Conservation (phyloP, 257 asterid species). For the Eustoma russellianum region DNA sequence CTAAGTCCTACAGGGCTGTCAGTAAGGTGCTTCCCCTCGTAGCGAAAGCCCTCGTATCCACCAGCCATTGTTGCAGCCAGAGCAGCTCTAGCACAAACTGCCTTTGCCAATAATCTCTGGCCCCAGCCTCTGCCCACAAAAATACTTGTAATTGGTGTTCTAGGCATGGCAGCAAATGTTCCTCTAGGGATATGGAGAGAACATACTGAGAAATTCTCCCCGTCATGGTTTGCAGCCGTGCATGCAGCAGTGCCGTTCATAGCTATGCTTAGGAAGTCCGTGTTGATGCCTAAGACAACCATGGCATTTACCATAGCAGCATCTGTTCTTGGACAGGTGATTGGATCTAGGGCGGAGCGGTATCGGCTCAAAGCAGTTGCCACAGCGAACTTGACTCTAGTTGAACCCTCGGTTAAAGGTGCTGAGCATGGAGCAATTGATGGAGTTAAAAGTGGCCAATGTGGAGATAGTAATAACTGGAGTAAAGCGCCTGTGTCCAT, state of each 20-base stretch:
- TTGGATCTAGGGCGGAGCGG: slow-evolving; percentile 80
- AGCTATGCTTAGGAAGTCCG: slow-evolving; percentile 85
- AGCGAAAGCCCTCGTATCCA: slow-evolving; percentile 58
- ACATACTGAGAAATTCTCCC: slow-evolving; percentile 54
- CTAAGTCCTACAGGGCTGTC: slow-evolving; percentile 71
- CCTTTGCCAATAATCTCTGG: slow-evolving; percentile 58
- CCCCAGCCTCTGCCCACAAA: slow-evolving; percentile 77
- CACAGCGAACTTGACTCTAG: too few relatives aligned
- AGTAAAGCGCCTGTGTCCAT: too few relatives aligned
- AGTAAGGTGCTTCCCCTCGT: slow-evolving; percentile 58
- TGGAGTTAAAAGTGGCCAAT: too few relatives aligned
- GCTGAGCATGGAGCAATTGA: too few relatives aligned
- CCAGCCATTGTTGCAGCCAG: slow-evolving; percentile 75
- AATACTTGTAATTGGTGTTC: slow-evolving; percentile 48
- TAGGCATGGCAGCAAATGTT: slow-evolving; percentile 72
- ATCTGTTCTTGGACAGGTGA: slow-evolving; percentile 63
- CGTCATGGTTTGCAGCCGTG: slow-evolving; percentile 71
- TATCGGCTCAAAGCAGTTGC: slow-evolving; percentile 34
- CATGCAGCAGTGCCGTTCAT: slow-evolving; percentile 89
- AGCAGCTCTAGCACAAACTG: slow-evolving; percentile 76
- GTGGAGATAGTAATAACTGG: too few relatives aligned
- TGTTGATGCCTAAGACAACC: slow-evolving; percentile 74
- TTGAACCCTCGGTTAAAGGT: too few relatives aligned
- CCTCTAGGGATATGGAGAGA: slow-evolving; percentile 84
- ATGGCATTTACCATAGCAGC: slow-evolving; percentile 77